A percentile compares a stretch with the other conserved stretches of the same genome.
Evolutionary conservation across 164 flowering plant genomes (phyloP).

Genomic region (Vitis amurensis): DNA sequence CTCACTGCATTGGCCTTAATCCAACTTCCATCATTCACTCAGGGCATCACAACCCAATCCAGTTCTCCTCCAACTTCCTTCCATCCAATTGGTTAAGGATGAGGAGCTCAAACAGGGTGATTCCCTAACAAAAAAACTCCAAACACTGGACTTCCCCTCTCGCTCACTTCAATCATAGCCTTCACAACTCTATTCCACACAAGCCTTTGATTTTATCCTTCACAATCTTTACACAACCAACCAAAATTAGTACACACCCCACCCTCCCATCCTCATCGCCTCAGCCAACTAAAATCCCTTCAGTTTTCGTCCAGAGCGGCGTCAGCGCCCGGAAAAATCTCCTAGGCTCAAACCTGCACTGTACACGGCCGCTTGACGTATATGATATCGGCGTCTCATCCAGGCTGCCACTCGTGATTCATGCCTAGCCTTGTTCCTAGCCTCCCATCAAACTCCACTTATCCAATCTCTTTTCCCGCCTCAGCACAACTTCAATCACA

Average conservation of each 20-base stretch:
- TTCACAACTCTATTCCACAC: slow-evolving; percentile 97
- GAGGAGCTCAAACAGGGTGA: slow-evolving; percentile 67
- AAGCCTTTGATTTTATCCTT: slow-evolving; percentile 77
- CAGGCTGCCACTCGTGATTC: slow-evolving; percentile 92
- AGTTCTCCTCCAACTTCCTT: slow-evolving; percentile 91
- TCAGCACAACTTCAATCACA: slow-evolving; percentile 76
- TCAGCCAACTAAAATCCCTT: slow-evolving; percentile 48
- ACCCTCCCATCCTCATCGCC: slow-evolving; percentile 66
- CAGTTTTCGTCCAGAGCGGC: slow-evolving; percentile 71
- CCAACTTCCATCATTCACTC: slow-evolving; percentile 61
- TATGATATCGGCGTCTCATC: slow-evolving; percentile 92
- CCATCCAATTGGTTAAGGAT: slow-evolving; percentile 98
- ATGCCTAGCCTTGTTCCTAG: slow-evolving; percentile 68
- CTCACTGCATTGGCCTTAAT: slow-evolving; percentile 10
- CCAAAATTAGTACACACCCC: slow-evolving; percentile 75
- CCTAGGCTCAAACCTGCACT: slow-evolving; percentile 93
- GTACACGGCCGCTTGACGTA: slow-evolving; percentile 83
- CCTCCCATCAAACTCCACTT: slow-evolving; percentile 96
- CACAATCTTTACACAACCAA: slow-evolving; percentile 90
- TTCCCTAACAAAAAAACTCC: slow-evolving; percentile 77
- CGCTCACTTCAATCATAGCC: slow-evolving; percentile 85
- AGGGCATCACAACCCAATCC: slow-evolving; percentile 93
- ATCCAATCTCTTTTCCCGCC: slow-evolving; percentile 63
- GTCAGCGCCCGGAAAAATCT: slow-evolving; percentile 52
- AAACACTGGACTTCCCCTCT: slow-evolving; percentile 80